These are phyloP conservation scores for Gymnopus androsaceus DNA, from an alignment of 1,284 basidiomycete genomes.

Conservation along the genomic window DNA sequence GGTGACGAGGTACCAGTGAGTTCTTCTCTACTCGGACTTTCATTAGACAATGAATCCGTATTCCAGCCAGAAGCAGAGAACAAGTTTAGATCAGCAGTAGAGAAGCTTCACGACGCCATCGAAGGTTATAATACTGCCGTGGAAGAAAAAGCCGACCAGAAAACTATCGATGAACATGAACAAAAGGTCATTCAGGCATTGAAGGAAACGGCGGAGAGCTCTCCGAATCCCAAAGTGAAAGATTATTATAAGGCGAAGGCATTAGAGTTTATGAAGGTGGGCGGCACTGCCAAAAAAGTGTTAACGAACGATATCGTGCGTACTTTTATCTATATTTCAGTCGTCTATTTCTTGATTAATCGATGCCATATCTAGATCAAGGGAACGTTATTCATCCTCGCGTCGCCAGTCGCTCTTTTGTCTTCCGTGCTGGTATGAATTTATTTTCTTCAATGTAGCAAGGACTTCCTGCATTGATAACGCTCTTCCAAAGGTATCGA, in stretches of 20 bases:
- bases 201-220: slow-evolving; percentile 4
- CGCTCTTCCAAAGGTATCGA: not conserved
- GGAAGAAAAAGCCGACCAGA: not conserved
- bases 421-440: slow-evolving; percentile 3
- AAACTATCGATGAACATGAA: slow-evolving; percentile 6
- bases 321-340: too few relatives aligned
- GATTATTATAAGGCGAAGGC: slow-evolving; percentile 4
- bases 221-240: slow-evolving; percentile 5
- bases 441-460: not conserved
- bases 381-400: slow-evolving; percentile 3
- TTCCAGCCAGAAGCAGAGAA: slow-evolving; percentile 5
- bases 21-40: not conserved
- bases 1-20: not conserved
- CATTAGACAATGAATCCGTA: not conserved
- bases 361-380: too few relatives aligned
- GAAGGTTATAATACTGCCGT: slow-evolving; percentile 5
- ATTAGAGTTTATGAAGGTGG: slow-evolving; percentile 6
- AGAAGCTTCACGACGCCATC: slow-evolving; percentile 7
- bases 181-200: not conserved
- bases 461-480: not conserved
- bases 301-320: slow-evolving; percentile 8
- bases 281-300: not conserved
- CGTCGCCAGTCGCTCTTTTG: slow-evolving; percentile 3
- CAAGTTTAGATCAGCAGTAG: not conserved
- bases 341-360: too few relatives aligned